Percentiles rank a stretch among this genome's conserved stretches.
Evolutionary conservation across 805 yeast species (phyloP).

Genomic region (Kluyveromyces nonfermentans): DNA sequence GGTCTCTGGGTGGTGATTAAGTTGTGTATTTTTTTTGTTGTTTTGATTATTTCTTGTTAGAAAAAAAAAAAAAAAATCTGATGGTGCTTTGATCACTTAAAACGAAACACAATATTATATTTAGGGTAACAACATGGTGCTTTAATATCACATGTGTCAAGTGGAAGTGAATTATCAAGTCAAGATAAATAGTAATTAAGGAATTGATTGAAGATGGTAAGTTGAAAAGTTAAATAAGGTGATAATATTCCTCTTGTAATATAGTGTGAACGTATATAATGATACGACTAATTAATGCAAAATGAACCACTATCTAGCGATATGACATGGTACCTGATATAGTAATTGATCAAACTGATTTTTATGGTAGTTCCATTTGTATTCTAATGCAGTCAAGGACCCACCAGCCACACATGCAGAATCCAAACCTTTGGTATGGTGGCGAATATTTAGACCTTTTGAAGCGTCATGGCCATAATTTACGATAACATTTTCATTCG

Average conservation of each 20-base stretch:
- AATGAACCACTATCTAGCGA: too few species aligned
- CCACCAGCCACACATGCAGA: conserved; percentile 75
- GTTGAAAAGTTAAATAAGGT: too few species aligned
- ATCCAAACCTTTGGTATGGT: conserved; percentile 73
- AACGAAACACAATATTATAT: too few species aligned
- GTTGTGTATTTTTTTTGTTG: background rate
- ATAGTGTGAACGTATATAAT: too few species aligned
- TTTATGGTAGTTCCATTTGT: conserved; percentile 7
- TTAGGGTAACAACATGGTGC: too few species aligned
- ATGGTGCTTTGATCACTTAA: background rate
- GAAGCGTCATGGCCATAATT: conserved; percentile 88
- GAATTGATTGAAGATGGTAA: too few species aligned
- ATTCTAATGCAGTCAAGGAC: conserved; percentile 46
- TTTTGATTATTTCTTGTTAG: background rate
- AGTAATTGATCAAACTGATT: conserved; percentile 6
- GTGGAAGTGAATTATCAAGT: too few species aligned
- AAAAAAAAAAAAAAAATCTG: too few species aligned
- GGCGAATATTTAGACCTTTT: conserved; percentile 56
- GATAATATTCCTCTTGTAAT: too few species aligned
- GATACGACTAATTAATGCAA: too few species aligned
- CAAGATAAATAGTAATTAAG: too few species aligned
- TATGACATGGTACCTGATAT: conserved; percentile 12
- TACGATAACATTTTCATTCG: conserved; percentile 34
- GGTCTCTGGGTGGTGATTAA: conserved; percentile 1
- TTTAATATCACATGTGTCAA: too few species aligned